Evolutionary conservation across 441 rosid species (phyloP).

Genomic region (Cnidoscolus chayamansa): DNA sequence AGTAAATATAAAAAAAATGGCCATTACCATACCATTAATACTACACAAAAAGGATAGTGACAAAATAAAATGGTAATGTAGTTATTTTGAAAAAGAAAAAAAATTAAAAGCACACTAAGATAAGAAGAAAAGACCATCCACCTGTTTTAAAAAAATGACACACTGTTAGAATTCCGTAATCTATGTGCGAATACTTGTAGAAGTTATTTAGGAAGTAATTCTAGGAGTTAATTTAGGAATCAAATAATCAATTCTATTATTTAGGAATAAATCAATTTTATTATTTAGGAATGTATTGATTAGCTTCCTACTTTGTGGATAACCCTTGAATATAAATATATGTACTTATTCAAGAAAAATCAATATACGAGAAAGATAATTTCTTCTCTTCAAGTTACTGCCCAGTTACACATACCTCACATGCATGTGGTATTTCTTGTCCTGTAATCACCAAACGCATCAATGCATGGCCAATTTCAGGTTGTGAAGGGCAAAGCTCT

Average conservation of each 20-base stretch:
- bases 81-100: neutral
- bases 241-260: too few relatives aligned
- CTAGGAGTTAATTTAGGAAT: too few relatives aligned
- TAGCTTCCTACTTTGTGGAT: too few relatives aligned
- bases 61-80: neutral
- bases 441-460: slow-evolving; percentile 98
- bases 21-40: neutral
- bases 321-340: too few relatives aligned
- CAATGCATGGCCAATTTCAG: slow-evolving; percentile 96
- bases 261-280: too few relatives aligned
- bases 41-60: neutral
- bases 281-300: too few relatives aligned
- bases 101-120: neutral
- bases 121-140: slow-evolving; percentile 16
- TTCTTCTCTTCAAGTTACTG: too few relatives aligned
- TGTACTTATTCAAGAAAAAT: too few relatives aligned
- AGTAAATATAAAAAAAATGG: neutral
- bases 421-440: slow-evolving; percentile 96
- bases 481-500: slow-evolving; percentile 96
- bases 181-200: too few relatives aligned
- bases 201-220: too few relatives aligned
- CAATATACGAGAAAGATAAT: too few relatives aligned
- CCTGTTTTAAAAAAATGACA: slow-evolving; percentile 4
- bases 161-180: too few relatives aligned
- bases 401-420: slow-evolving; percentile 58